Percentiles rank a stretch among this genome's conserved stretches.
Conservation (phyloP, 139 green algal species). For the Nannochloris sp. region DNA sequence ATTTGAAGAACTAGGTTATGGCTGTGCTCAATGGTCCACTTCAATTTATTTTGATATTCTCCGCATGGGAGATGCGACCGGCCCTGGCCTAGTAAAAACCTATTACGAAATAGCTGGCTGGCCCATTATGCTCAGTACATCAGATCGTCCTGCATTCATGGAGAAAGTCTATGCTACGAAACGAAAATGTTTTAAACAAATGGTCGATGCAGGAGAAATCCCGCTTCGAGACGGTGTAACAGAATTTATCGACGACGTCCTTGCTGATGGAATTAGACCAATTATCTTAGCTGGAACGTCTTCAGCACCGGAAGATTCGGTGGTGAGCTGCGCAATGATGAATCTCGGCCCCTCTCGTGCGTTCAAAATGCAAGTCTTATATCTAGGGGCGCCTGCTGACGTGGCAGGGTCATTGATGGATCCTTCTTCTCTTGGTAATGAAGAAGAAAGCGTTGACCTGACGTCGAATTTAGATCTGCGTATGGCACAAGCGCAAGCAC, state of each 20-base stretch:
- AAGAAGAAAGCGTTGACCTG: not conserved
- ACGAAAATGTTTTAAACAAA: constrained; percentile 29
- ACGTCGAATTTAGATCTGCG: constrained; percentile 13
- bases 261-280: constrained; percentile 13
- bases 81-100: not conserved
- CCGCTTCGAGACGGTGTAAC: constrained; percentile 22
- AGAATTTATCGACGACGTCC: constrained; percentile 33
- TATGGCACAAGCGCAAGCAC: constrained; percentile 7
- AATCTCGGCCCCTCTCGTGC: constrained; percentile 15
- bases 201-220: constrained; percentile 27
- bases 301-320: constrained; percentile 14
- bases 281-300: constrained; percentile 19
- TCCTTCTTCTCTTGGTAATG: not conserved
- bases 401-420: not conserved
- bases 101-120: constrained; percentile 26
- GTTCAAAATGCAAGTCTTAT: constrained; percentile 3
- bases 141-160: constrained; percentile 28
- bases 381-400: not conserved
- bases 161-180: constrained; percentile 33
- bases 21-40: constrained; percentile 29
- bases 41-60: constrained; percentile 38
- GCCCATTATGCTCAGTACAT: constrained; percentile 32
- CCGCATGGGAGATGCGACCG: constrained; percentile 27
- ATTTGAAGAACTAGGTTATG: constrained; percentile 31
- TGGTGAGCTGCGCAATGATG: constrained; percentile 11